Percentiles rank a stretch among this genome's conserved stretches.
Conservation (phyloP, 106 monocot species). For the Agapanthus africanus region DNA sequence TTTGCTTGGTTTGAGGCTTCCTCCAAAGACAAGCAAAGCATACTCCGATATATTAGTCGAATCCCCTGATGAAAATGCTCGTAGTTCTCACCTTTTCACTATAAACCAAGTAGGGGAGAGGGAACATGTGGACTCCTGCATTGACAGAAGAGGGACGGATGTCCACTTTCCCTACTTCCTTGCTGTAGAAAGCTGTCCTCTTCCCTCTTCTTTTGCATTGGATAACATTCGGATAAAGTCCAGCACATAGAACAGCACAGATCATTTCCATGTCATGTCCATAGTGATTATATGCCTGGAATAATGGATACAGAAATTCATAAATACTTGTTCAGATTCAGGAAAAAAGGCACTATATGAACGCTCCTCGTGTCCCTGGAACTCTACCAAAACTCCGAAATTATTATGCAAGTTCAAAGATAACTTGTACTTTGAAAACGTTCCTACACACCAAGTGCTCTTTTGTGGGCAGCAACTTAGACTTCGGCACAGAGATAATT, state of each 20-base stretch:
- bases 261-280: slow-evolving; percentile 92
- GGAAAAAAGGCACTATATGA: neutral
- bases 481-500: too few relatives aligned
- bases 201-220: slow-evolving; percentile 97
- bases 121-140: slow-evolving; percentile 66
- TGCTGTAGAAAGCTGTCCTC: slow-evolving; percentile 86
- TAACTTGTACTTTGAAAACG: too few relatives aligned
- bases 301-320: neutral
- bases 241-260: slow-evolving; percentile 82
- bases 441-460: too few relatives aligned
- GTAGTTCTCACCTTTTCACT: slow-evolving; percentile 92
- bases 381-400: neutral
- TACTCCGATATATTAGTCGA: slow-evolving; percentile 97
- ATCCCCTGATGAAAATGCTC: slow-evolving; percentile 85
- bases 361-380: too few relatives aligned
- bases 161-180: slow-evolving; percentile 98
- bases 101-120: slow-evolving; percentile 90
- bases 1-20: slow-evolving; percentile 52
- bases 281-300: slow-evolving; percentile 76
- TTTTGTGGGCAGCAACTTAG: too few relatives aligned
- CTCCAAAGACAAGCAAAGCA: slow-evolving; percentile 90
- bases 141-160: slow-evolving; percentile 97
- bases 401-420: too few relatives aligned
- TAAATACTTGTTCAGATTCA: neutral
- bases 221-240: slow-evolving; percentile 92